Conservation (phyloP, 371 early-diverging fungal species). For the Batkoa obscura region DNA sequence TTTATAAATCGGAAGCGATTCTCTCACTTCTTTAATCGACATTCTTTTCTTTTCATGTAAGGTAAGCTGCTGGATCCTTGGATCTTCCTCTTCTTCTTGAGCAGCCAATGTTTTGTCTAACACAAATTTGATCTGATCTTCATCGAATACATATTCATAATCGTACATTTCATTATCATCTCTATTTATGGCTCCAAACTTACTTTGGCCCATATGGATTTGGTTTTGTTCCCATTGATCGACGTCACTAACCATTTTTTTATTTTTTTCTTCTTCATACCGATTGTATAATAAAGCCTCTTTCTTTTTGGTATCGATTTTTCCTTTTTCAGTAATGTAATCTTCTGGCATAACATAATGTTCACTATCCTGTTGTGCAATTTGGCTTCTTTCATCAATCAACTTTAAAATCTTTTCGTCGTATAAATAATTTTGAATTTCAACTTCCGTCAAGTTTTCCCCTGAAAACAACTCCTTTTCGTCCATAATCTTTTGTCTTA, state of each 20-base stretch:
- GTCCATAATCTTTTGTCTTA: slow-evolving; percentile 61
- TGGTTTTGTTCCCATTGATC: slow-evolving; percentile 86
- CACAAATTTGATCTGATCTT: slow-evolving; percentile 83
- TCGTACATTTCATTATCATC: slow-evolving; percentile 26
- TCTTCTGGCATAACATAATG: slow-evolving; percentile 88
- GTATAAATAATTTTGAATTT: slow-evolving; percentile 51
- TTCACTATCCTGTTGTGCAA: slow-evolving; percentile 51
- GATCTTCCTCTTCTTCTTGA: too few species aligned
- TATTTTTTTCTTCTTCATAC: slow-evolving; percentile 58
- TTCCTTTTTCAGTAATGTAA: slow-evolving; percentile 64
- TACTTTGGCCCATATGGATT: slow-evolving; percentile 38
- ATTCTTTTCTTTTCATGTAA: slow-evolving; percentile 35
- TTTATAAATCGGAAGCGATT: slow-evolving; percentile 78
- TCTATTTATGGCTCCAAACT: slow-evolving; percentile 16
- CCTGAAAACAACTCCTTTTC: slow-evolving; percentile 67
- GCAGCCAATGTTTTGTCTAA: slow-evolving; percentile 46
- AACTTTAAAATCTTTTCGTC: slow-evolving; percentile 63
- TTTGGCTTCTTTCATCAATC: slow-evolving; percentile 63
- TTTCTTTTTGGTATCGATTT: slow-evolving; percentile 80
- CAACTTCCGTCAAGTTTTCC: slow-evolving; percentile 57
- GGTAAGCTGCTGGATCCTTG: too few species aligned
- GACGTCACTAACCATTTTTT: slow-evolving; percentile 68
- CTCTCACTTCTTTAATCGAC: slow-evolving; percentile 74
- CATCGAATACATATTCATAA: slow-evolving; percentile 90
- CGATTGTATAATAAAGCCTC: slow-evolving; percentile 68